Percentiles rank a stretch among this genome's conserved stretches.
Evolutionary conservation across 345 rosid species (phyloP).

Genomic region (Crucihimalaya himalaica): DNA sequence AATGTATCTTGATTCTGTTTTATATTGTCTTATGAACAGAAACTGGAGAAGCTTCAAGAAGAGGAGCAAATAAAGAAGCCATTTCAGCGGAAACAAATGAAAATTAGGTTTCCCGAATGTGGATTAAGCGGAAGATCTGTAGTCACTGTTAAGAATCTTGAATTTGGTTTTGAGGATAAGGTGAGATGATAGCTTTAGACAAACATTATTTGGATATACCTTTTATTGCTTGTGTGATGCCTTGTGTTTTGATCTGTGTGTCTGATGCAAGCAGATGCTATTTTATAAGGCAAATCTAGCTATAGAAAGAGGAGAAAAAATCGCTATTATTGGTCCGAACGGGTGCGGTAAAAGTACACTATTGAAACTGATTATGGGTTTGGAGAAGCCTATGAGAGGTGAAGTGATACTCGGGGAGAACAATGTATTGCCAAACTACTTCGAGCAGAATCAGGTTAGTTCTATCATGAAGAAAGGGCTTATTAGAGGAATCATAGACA

Average conservation of each 20-base stretch:
- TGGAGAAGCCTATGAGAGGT: constrained; percentile 66
- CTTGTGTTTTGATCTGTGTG: constrained; percentile 20
- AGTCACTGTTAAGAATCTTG: constrained; percentile 62
- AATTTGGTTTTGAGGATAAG: constrained; percentile 69
- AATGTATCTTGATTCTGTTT: neutral
- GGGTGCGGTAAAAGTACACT: constrained; percentile 95
- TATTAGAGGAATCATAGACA: neutral
- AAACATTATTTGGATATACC: neutral
- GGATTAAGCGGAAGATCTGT: constrained; percentile 85
- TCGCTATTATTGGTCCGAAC: constrained; percentile 89
- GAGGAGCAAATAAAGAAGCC: constrained; percentile 79
- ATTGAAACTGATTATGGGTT: constrained; percentile 76
- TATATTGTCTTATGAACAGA: constrained; percentile 45
- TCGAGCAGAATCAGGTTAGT: constrained; percentile 90
- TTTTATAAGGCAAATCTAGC: constrained; percentile 65
- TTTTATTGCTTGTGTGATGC: neutral
- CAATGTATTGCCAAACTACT: constrained; percentile 89
- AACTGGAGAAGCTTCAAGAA: constrained; percentile 78
- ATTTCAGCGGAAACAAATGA: constrained; percentile 83
- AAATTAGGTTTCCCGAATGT: constrained; percentile 81
- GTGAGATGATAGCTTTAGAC: constrained; percentile 43
- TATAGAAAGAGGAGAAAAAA: constrained; percentile 75
- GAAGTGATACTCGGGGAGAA: constrained; percentile 76
- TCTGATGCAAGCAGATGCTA: constrained; percentile 48
- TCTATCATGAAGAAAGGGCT: neutral